A percentile compares a stretch with the other conserved stretches of the same genome.
Evolutionary conservation across 2,329 filamentous ascomycete genomes (phyloP).

Genomic region (Colletotrichum musae): DNA sequence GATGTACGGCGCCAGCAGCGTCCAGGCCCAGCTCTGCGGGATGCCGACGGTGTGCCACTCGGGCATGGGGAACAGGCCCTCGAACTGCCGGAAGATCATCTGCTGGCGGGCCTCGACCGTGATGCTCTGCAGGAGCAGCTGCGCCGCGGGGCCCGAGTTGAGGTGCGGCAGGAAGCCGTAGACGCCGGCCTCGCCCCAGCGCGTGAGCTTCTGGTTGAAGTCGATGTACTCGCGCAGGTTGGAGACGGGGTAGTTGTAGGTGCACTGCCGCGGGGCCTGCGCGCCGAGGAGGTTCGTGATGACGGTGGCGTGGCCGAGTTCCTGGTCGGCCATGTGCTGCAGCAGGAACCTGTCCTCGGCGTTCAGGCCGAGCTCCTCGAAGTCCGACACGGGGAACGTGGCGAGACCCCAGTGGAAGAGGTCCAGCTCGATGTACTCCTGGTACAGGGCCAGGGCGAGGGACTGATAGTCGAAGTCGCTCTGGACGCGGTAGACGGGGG

Average conservation of each 20-base stretch:
- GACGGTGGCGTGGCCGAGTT: conserved; percentile 83
- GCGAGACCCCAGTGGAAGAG: conserved; percentile 84
- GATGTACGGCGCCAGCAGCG: conserved; percentile 85
- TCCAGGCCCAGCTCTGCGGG: conserved; percentile 89
- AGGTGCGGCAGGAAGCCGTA: conserved; percentile 87
- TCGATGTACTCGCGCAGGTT: conserved; percentile 85
- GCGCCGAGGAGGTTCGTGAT: conserved; percentile 83
- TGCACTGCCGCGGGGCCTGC: conserved; percentile 80
- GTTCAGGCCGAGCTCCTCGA: conserved; percentile 76
- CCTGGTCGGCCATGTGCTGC: conserved; percentile 83
- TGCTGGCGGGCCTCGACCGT: conserved; percentile 86
- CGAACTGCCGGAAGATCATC: conserved; percentile 87
- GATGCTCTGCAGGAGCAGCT: conserved; percentile 82
- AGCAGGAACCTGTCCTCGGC: conserved; percentile 80
- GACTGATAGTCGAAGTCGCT: conserved; percentile 90
- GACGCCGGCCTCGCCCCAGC: conserved; percentile 83
- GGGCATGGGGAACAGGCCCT: conserved; percentile 84
- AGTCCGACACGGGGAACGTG: conserved; percentile 78
- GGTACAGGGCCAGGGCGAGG: conserved; percentile 80
- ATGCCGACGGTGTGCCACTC: conserved; percentile 86
- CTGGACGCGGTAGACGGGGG: conserved; percentile 81
- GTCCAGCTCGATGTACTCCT: conserved; percentile 89
- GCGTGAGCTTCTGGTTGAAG: conserved; percentile 88
- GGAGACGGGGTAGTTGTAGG: conserved; percentile 84
- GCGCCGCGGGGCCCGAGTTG: conserved; percentile 80